Base-by-base conservation (phyloP, 768 basidiomycete species). In the Tulasnella sp. region DNA sequence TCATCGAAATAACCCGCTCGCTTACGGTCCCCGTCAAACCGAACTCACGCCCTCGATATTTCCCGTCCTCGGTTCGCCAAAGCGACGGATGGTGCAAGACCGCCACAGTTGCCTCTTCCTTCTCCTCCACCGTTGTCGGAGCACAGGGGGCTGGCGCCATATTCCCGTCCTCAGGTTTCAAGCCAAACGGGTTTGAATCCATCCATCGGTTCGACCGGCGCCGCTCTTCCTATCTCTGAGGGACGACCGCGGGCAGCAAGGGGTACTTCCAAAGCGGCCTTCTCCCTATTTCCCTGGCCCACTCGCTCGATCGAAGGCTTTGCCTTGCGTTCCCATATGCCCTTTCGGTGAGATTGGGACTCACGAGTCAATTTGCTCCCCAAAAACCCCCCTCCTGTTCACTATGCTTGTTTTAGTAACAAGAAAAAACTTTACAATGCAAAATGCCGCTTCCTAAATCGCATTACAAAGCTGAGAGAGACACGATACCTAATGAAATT, bases 211-310 rank as follows among this genome's bases (percentile, higher is more conserved):
- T 36, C 62, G 34, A 68, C 62, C 62, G 62, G 62, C 62, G 27
- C 62, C 62, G 62, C 34, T 68, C 62, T 68, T 68, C 62, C 62
- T 68, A 68, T 68, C 62, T 68, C 16, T 68, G 34, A 27, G 62
- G 52, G 52, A 52, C 52, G 62, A 68, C 62, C 34, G 62, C 62
- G 34, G 34, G 18, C 34, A 10, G 62, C 31, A 44, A 44, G 44
- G 44, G 44, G 44, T 44, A 44, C 44, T 16, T 44, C 6, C 62
- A 9, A 27, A 68, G 27, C 62, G 62, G 62, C 62, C 62, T 68
- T 52, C 52, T 52, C n/a, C 52, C 21, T 36, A 18, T 68, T 36
- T 68, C 62, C 62, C 62, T 68, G 62, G 27, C 7, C 31, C 27
- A 27, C 62, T 68, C 31, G 18, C 62, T 68, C 62, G 62, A 68